Base-by-base conservation (phyloP, 2,329 filamentous ascomycete species). In the Neopestalotiopsis sp. region DNA sequence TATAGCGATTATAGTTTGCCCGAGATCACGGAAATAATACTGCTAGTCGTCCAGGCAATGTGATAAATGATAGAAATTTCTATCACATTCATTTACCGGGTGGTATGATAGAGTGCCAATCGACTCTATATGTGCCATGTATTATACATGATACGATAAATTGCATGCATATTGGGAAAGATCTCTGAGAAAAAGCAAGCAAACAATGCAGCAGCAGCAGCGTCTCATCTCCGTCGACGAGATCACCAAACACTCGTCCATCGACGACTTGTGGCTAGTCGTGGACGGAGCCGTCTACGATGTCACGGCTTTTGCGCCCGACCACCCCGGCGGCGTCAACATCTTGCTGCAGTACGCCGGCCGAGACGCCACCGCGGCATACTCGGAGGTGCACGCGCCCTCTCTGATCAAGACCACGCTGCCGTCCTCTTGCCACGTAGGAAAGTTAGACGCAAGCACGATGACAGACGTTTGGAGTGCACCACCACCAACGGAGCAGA, bases 291-390 rank as follows among this genome's bases (percentile, higher is more conserved):
- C n/a, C n/a, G 66, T 71, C 14, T 71, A 70, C 61, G 63, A 70
- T 42, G 20, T 71, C 49, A 70, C 68, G 28, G 65, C 64, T 1
- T 71, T 71, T 61, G 70, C 70, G 13, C 70, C 70, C 1, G 61
- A 66, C 9, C 70, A 71, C 61, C 70, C 70, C 4, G 70, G 70
- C 38, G 70, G 68, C 49, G 59, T 67, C 24, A 65, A 68, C 58
- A 67, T 88, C 73, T 81, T 90, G 61, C 77, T 83, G 58, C 78
- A 81, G 64, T 82, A 87, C 74, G 87, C 87, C 40, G 87, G 87
- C 59, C 81, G 80, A 32, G 87, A 89, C 77, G 87, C 86, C 4
- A 87, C 85, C 59, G 81, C 79, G 66, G 83, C 81, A 67, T 91
- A 87, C 79, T 83, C 82, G 32, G 81, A 83, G 71, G 82, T 87